These are phyloP conservation scores for Colletotrichum phormii DNA, from an alignment of 2,329 filamentous ascomycete genomes.

Conservation along the genomic window DNA sequence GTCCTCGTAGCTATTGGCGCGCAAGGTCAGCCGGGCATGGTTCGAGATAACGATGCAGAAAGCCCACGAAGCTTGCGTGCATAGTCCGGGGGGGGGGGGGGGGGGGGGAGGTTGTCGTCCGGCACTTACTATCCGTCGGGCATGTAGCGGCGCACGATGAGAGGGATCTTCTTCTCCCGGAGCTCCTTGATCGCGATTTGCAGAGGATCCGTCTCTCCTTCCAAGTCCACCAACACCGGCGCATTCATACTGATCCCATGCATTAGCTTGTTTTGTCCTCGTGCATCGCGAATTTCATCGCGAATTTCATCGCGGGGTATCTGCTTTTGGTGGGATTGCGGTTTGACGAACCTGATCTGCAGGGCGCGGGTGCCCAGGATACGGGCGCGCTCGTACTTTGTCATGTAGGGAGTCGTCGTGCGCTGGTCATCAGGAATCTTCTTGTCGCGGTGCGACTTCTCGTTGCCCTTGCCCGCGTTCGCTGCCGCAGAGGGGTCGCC, in stretches of 20 bases:
- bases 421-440: constrained; percentile 91
- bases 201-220: constrained; percentile 96
- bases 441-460: constrained; percentile 78
- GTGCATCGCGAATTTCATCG: too few relatives aligned
- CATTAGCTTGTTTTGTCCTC: constrained; percentile 34
- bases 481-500: constrained; percentile 72
- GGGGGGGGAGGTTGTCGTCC: neutral
- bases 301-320: neutral
- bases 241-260: constrained; percentile 84
- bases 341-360: constrained; percentile 85
- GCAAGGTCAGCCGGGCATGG: constrained; percentile 37
- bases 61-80: constrained; percentile 6
- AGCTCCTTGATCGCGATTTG: constrained; percentile 98
- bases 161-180: constrained; percentile 96
- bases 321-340: neutral
- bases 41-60: neutral
- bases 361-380: constrained; percentile 93
- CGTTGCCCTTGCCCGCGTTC: constrained; percentile 63
- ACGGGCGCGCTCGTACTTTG: constrained; percentile 96
- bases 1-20: constrained; percentile 83
- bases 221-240: constrained; percentile 93
- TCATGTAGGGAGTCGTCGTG: constrained; percentile 98
- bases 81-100: too few relatives aligned
- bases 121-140: constrained; percentile 90
- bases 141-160: constrained; percentile 94